Conservation (phyloP, 768 basidiomycete genomes). For the Strobilomyces dryophilus region DNA sequence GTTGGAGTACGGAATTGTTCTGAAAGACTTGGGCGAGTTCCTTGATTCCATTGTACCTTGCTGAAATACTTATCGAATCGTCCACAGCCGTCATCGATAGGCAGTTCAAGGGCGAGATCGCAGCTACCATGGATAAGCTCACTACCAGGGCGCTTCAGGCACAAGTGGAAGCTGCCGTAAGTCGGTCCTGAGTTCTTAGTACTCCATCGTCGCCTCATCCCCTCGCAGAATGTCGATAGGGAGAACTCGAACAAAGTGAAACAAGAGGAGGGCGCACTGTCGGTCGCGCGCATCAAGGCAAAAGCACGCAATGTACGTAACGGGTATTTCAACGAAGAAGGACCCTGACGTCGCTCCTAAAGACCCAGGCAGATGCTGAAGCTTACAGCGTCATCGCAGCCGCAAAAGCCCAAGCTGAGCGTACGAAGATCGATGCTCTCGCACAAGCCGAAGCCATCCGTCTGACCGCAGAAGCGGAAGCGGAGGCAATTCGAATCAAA, state of each 20-base stretch:
- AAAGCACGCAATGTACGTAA: slow-evolving; percentile 47
- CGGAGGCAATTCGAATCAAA: slow-evolving; percentile 66
- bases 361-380: slow-evolving; percentile 71
- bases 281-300: slow-evolving; percentile 75
- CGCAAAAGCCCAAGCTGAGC: slow-evolving; percentile 70
- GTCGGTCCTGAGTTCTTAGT: slow-evolving; percentile 16
- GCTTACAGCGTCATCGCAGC: slow-evolving; percentile 72
- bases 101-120: slow-evolving; percentile 91
- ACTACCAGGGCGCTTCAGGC: slow-evolving; percentile 82
- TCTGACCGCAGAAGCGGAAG: slow-evolving; percentile 73
- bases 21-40: no score
- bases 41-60: background rate
- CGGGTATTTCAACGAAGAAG: background rate
- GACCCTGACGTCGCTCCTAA: slow-evolving; percentile 9
- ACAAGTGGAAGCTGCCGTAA: slow-evolving; percentile 80
- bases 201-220: no score
- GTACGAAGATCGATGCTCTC: slow-evolving; percentile 63
- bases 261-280: slow-evolving; percentile 71
- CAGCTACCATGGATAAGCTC: slow-evolving; percentile 79
- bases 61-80: slow-evolving; percentile 1
- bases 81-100: slow-evolving; percentile 60
- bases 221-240: slow-evolving; percentile 67
- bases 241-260: slow-evolving; percentile 88
- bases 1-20: slow-evolving; percentile 78
- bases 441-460: slow-evolving; percentile 75